A percentile compares a stretch with the other conserved stretches of the same genome.
These are phyloP conservation scores for Collariella sp. DNA, from an alignment of 495 filamentous ascomycete genomes.

Conservation along the genomic window DNA sequence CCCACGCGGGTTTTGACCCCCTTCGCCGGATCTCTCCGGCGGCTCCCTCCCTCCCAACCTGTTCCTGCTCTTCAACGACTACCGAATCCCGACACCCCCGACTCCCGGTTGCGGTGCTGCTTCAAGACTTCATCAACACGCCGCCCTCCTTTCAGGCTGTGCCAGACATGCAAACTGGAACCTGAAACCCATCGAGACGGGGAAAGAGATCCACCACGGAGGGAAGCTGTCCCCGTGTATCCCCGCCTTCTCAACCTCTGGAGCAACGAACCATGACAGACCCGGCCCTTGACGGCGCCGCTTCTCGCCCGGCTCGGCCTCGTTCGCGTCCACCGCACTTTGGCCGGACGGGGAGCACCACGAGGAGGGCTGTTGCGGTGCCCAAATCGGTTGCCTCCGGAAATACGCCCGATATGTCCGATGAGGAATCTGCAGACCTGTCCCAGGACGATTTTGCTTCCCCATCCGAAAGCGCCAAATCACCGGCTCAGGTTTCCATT, in stretches of 20 bases:
- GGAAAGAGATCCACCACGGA: conserved; percentile 1
- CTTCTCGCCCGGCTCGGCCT: conserved; percentile 19
- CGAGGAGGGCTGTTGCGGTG: conserved; percentile 11
- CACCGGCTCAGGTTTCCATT: conserved; percentile 11
- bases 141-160: not conserved
- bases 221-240: not conserved
- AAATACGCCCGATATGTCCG: conserved; percentile 27
- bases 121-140: not conserved
- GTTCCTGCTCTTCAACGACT: conserved; percentile 1
- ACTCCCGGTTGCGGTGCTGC: not conserved
- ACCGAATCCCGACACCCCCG: not conserved
- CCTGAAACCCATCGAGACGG: not conserved
- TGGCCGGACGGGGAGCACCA: conserved; percentile 13
- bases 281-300: conserved; percentile 5
- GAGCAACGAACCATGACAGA: conserved; percentile 13
- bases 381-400: conserved; percentile 9
- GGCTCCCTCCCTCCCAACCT: not conserved
- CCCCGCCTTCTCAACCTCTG: not conserved
- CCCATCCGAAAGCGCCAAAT: conserved; percentile 25
- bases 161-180: not conserved
- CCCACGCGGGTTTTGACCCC: conserved; percentile 3
- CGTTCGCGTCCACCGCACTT: conserved; percentile 18
- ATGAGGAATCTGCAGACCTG: conserved; percentile 28
- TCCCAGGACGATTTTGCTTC: conserved; percentile 27
- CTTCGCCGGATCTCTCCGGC: conserved; percentile 7